Base-by-base conservation (phyloP, 2,329 filamentous ascomycete genomes). In the Fusarium tricinctum region DNA sequence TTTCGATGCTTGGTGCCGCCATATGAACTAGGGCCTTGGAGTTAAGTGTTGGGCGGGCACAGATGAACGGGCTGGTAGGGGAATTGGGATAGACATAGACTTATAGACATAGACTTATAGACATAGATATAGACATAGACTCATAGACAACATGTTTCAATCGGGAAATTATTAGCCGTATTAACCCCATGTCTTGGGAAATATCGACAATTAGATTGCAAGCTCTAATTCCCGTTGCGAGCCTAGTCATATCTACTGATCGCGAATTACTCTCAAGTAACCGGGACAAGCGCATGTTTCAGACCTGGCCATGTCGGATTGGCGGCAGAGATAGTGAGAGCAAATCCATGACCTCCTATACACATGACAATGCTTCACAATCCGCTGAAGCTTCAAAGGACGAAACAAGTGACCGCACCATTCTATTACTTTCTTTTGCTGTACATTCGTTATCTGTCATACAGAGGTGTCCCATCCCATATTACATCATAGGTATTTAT, bases 401-500 rank as follows among this genome's bases (percentile, higher is more conserved):
- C n/a, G 42, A 57, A 33, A 32, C 58, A 33, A 39, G 42, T 43
- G 47, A 42, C 46, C 40, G 51, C 48, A 40, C 28, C 44, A 39
- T 45, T 73, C 66, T 73, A 74, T 71, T 61, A 58, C 49, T 20
- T 61, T 57, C 57, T 60, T 58, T 68, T 65, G 62, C 63, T 74
- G 67, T 73, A 71, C 64, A 73, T 63, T 63, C 59, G 50, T 63
- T 56, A 56, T 52, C 63, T 62, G 66, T 56, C 58, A 67, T 74
- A 71, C 61, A 75, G 54, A 70, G 69, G 71, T 74, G 69, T 73
- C 57, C 63, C 63, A 43, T 71, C 68, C 51, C 59, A 46, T 61
- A 73, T 71, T 73, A 74, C 70, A 74, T 66, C 60, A 55, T 70
- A 53, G 53, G 56, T 73, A 72, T 61, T 74, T 63, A 63, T 75